Base-by-base conservation (phyloP, 495 filamentous ascomycete species). In the Neurospora cerealis region DNA sequence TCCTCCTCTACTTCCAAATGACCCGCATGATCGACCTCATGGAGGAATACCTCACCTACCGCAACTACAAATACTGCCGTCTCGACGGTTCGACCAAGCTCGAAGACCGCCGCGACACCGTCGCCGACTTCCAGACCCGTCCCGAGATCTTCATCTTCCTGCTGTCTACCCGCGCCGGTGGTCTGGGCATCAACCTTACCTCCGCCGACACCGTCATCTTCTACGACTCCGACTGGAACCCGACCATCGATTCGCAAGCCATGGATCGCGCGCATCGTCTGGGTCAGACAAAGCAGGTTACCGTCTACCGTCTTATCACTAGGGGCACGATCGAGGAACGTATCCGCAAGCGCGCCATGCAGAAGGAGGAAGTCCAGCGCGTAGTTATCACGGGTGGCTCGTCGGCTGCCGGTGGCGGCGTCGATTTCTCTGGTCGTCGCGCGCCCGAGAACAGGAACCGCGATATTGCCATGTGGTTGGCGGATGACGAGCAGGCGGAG, bases 1-100 rank as follows among this genome's bases (percentile, higher is more conserved):
- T 99, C 21, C 89, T 99, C 9, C 86, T 99, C n/a, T 99, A 99
- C 86, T 99, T 99, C 91, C 96, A 99, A 84, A 99, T 99, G 96
- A 99, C 96, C n/a, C 91, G 93, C 77, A 99, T 99, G 96, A 98
- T 99, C 79, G 96, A 99, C 79, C 85, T 99, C 42, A 98, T 98
- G 92, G 96, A 99, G 78, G 96, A 99, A 82, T 99, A 98, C 79
- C 87, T 99, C 48, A 98, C 96, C 4, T 98, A 97, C 84, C 91
- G 96, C 76, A 97, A 98, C 83, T 98, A 96, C 89, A 97, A 97
- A 81, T 99, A 98, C 84, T 94, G 95, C 74, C 92, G 96, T 24
- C 89, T 99, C 39, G 96, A 99, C 77, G 96, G 96, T 79, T 97
- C 94, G 39, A 98, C 96, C n/a, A 99, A 98, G 81, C 88, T 99